phyloP scores from a whole-genome alignment of 1,284 basidiomycete genomes.

The Bondarzewia mesenterica region DNA sequence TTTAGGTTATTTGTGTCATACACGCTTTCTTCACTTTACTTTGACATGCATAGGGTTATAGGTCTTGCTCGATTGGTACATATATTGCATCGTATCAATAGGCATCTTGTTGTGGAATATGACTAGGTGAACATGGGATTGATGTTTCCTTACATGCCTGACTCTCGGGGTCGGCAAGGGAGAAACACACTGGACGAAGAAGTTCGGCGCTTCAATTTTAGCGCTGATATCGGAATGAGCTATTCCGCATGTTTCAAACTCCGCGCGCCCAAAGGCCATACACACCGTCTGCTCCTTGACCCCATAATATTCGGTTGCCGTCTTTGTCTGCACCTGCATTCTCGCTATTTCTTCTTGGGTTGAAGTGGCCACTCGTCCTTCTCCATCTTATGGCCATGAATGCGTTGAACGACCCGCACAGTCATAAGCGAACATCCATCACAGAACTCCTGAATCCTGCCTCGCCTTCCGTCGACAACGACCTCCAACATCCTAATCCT shows the following conservation, averaged over 20 bases:
- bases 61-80: neutral
- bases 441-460: constrained; percentile 42
- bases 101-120: too few relatives aligned
- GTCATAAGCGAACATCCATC: constrained; percentile 43
- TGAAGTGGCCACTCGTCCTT: constrained; percentile 1
- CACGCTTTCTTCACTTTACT: neutral
- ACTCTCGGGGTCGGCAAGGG: too few relatives aligned
- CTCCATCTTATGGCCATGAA: constrained; percentile 30
- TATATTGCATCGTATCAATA: too few relatives aligned
- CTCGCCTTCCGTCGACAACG: constrained; percentile 19
- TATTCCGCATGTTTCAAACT: too few relatives aligned
- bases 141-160: too few relatives aligned
- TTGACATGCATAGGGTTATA: neutral
- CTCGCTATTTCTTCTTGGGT: neutral
- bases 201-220: too few relatives aligned
- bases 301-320: too few relatives aligned
- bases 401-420: constrained; percentile 32
- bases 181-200: too few relatives aligned
- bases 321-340: neutral
- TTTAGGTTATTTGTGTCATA: constrained; percentile 14
- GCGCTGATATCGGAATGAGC: too few relatives aligned
- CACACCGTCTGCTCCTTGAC: too few relatives aligned
- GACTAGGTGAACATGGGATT: too few relatives aligned
- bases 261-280: too few relatives aligned
- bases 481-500: constrained; percentile 23